A percentile compares a stretch with the other conserved stretches of the same genome.
phyloP scores from a whole-genome alignment of 2,329 filamentous ascomycete genomes.

The Chrysosporium keratinophilum region DNA sequence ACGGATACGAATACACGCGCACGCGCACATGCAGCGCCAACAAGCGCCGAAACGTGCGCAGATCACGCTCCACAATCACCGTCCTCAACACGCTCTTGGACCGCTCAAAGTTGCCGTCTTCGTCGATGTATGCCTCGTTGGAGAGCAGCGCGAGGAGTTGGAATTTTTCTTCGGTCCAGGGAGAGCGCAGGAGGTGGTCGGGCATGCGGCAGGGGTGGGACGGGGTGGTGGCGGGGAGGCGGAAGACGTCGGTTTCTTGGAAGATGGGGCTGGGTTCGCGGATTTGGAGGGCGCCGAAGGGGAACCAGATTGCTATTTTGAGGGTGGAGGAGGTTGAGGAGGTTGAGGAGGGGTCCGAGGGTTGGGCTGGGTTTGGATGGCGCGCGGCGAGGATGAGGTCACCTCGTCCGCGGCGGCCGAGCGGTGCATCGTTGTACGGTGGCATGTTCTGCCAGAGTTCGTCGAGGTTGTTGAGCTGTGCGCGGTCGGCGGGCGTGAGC shows the following conservation, averaged over 20 bases:
- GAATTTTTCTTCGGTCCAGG: conserved; percentile 33
- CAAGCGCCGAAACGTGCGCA: conserved; percentile 26
- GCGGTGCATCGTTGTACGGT: conserved; percentile 18
- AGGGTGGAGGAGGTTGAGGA: conserved; percentile 11
- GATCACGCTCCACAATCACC: conserved; percentile 29
- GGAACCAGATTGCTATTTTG: conserved; percentile 31
- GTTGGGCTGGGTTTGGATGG: conserved; percentile 5
- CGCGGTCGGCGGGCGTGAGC: conserved; percentile 21
- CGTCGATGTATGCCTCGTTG: conserved; percentile 30
- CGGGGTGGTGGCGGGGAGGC: conserved; percentile 24
- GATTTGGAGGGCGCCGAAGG: conserved; percentile 30
- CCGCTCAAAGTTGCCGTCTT: conserved; percentile 23
- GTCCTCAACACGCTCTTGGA: conserved; percentile 26
- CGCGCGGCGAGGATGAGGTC: conserved; percentile 25
- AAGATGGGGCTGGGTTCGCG: conserved; percentile 22
- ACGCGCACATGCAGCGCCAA: conserved; percentile 25
- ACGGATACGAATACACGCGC: conserved; percentile 25
- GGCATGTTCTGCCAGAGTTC: conserved; percentile 20
- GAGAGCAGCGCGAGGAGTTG: conserved; percentile 32
- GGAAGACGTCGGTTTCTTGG: conserved; percentile 27
- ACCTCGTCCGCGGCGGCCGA: conserved; percentile 24
- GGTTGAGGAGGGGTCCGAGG: background rate
- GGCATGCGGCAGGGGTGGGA: conserved; percentile 28
- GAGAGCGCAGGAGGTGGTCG: conserved; percentile 28
- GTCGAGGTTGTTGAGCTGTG: conserved; percentile 21